Conservation (phyloP, 805 yeast genomes). For the Torulaspora delbrueckii region DNA sequence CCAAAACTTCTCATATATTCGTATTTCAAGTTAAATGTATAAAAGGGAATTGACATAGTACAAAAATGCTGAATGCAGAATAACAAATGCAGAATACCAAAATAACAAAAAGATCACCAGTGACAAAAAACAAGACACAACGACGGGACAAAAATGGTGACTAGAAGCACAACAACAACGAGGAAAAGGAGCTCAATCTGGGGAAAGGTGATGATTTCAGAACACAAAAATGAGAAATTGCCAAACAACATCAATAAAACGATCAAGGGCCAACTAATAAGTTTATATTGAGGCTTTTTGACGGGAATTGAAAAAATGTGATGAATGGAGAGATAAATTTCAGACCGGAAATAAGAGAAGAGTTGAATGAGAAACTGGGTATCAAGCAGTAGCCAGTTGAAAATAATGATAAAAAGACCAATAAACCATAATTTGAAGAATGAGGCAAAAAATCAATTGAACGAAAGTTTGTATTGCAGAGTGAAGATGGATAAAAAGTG, state of each 20-base stretch:
- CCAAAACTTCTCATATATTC: too few relatives aligned
- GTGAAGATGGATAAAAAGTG: neutral
- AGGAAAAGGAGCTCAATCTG: neutral
- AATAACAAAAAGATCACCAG: too few relatives aligned
- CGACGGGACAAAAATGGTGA: too few relatives aligned
- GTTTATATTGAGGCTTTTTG: too few relatives aligned
- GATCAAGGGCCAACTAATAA: neutral
- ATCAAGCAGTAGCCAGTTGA: neutral
- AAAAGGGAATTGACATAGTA: too few relatives aligned
- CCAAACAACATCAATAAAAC: neutral
- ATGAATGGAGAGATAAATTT: neutral
- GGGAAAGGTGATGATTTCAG: neutral
- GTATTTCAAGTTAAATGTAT: too few relatives aligned
- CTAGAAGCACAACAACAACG: too few relatives aligned
- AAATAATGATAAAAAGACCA: neutral
- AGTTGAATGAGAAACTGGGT: neutral
- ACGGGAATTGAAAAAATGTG: neutral
- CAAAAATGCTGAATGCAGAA: too few relatives aligned
- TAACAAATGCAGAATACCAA: too few relatives aligned
- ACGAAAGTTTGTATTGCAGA: neutral
- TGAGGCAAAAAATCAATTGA: neutral
- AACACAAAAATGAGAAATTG: neutral
- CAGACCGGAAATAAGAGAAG: neutral
- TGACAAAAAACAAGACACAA: too few relatives aligned
- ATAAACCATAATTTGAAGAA: neutral